Base-by-base conservation (phyloP, 176 grass and related monocot species). In the Aegilops speltoides region DNA sequence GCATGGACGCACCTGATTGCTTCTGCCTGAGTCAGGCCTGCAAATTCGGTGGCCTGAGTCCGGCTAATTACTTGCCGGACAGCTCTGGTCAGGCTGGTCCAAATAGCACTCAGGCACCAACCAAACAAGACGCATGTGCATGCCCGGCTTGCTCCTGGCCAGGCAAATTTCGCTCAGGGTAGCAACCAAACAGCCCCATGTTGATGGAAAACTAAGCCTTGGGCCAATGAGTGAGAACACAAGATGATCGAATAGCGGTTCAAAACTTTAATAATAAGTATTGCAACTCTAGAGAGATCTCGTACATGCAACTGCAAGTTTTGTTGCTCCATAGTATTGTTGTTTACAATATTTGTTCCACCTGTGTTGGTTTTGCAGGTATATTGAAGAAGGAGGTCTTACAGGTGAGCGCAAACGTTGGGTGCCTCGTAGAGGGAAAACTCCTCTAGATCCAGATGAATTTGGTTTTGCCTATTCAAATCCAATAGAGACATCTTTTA, bases 401-500 rank as follows among this genome's bases (percentile, higher is more conserved):
- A 98, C 96, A 88, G 96, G 96, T 89, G 90, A 98, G 70, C 92
- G 96, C 72, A 98, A 95, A 88, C 85, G 96, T n/a, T 98, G 96
- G 96, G 96, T 98, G 74, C 96, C 96, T 84, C 90, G 91, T 61
- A 87, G 91, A 75, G 96, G 96, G 3, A 98, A 95, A 91, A 87
- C 88, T 77, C 96, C 96, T 79, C 81, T 98, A 67, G 91, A 98
- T 87, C 96, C 93, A 62, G 96, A 98, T 86, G 93, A 87, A 59
- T 86, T 95, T 92, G 96, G 96, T 46, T 98, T 98, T 91, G 96
- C 93, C 60, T 98, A 98, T 90, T 92, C 89, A 79, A 93, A 92
- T 79, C 96, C 93, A 15, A 95, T 87, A 76, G 93, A 95, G 87
- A 86, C 86, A 84, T 95, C 96, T 60, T 98, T 98, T 84, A 98